Evolutionary conservation across 176 grass and related monocot species (phyloP), one percentile per base, ranked within the genome.

Genomic region (Eleusine indica): DNA sequence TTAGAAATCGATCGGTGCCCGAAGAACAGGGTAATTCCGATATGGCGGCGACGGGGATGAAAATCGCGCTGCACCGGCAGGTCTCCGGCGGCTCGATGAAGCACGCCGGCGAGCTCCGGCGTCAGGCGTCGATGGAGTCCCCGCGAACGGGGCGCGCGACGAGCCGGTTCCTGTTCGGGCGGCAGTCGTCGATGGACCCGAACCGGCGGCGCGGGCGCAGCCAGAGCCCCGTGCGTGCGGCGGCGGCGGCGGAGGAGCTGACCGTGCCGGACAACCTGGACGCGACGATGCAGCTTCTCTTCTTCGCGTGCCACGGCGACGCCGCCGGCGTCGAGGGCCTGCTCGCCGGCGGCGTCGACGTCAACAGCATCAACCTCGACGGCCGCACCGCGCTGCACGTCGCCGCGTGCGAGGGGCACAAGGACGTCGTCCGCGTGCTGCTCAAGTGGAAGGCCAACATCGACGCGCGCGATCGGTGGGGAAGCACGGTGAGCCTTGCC

Each of bases 361-460:
- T 99, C 68, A 99, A 99, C 76, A 99, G 96, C 80, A 99, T 99
- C 79, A 92, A 99, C 83, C 91, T 99, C 68, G 96, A 99, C 65
- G 93, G 93, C 5, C 89, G 96, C 90, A 99, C 96, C 58, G 96
- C 91, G 61, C 89, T 99, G 14, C 96, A 99, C 82, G 90, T 99
- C 73, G 91, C 96, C 28, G 86, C 93, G 0, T 99, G 96, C 78
- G 93, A 94, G 83, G 96, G 93, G 1, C 87, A 89, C 40, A 51
- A 53, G 41, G 87, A 91, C 40, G 93, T 99, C 76, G 96, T 88
- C 85, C 68, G 77, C 28, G 70, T 96, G 19, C 60, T 99, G 44
- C 93, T 99, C 76, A 87, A 64, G 78, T 92, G 91, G 96, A 93
- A 91, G 81, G 96, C 89, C 81, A 99, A 99, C 84, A 79, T 96